Evolutionary conservation across 768 basidiomycete species (phyloP), one percentile per base, ranked within the genome.

Genomic region (Mycena olivaceomarginata): DNA sequence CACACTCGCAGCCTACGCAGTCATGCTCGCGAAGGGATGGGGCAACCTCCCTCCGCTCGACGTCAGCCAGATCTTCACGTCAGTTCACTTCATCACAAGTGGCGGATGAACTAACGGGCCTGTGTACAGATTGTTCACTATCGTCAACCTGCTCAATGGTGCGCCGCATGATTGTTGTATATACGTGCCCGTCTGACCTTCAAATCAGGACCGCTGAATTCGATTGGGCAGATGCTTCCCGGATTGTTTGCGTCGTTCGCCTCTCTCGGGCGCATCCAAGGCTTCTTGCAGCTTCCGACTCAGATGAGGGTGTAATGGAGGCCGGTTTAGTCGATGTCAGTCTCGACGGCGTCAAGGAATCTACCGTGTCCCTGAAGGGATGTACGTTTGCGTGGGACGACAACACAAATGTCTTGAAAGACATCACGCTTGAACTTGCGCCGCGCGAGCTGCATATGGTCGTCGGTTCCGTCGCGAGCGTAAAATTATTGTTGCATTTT

Each of bases 401-500:
- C 39, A 65, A 64, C 62, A 65, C 59, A 5, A 15, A 65, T 11
- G 63, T 65, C 20, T 43, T 77, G 40, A 13, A 31, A 15, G 76
- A 72, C 39, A 65, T 73, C 20, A 67, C 70, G 25, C 70, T 77
- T 12, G 62, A 73, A 22, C 71, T 77, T 3, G 59, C 20, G 18
- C 70, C 66, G 66, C 45, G 76, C 4, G 60, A 72, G 53, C 64
- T 77, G 15, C 70, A 72, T 9, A 77, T 77, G 76, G 71, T 77
- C 22, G 76, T 77, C 39, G 76, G 76, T 16, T 64, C 76, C 1
- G 76, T 77, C 41, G 76, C 76, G 5, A 77, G 76, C 57, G 76
- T 77, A 40, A 31, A 51, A 31, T 64, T 22, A 9, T 39, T 12
- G 9, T 56, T n/a, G 5, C 48, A 22, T 46, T 57, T 22, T 6